Percentiles rank a stretch among this genome's conserved stretches.
Conservation (phyloP, 345 rosid genomes). For the Toxicodendron radicans region DNA sequence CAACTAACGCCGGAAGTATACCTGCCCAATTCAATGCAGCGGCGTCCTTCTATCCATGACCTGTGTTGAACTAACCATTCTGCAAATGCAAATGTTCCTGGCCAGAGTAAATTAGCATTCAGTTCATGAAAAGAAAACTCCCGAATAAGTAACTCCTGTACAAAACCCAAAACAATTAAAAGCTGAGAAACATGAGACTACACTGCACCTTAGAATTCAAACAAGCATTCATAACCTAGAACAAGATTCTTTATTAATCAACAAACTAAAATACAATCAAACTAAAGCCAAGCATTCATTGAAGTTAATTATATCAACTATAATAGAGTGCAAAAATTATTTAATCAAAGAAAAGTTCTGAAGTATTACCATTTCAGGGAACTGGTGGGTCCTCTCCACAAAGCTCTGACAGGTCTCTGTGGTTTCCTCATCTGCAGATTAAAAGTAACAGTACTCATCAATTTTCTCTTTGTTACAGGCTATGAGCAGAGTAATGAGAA, state of each 20-base stretch:
- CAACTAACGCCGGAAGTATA: slow-evolving; percentile 6
- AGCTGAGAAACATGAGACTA: background rate
- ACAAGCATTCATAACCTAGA: background rate
- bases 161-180: slow-evolving; percentile 15
- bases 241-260: background rate
- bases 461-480: background rate
- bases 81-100: slow-evolving; percentile 88
- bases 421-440: slow-evolving; percentile 41
- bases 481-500: background rate
- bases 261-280: background rate
- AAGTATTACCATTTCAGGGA: slow-evolving; percentile 66
- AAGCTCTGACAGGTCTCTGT: slow-evolving; percentile 49
- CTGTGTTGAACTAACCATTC: slow-evolving; percentile 73
- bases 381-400: slow-evolving; percentile 80
- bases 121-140: slow-evolving; percentile 89
- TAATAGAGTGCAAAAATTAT: too few relatives aligned
- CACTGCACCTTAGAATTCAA: background rate
- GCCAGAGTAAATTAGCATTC: slow-evolving; percentile 99
- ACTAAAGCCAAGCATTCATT: background rate
- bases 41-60: slow-evolving; percentile 52
- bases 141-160: slow-evolving; percentile 71
- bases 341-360: too few relatives aligned
- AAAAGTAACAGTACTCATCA: background rate
- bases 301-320: too few relatives aligned
- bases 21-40: slow-evolving; percentile 92